Percentiles rank a stretch among this genome's conserved stretches.
Evolutionary conservation across 2,329 filamentous ascomycete genomes (phyloP).

Genomic region (Diaporthe helianthi): DNA sequence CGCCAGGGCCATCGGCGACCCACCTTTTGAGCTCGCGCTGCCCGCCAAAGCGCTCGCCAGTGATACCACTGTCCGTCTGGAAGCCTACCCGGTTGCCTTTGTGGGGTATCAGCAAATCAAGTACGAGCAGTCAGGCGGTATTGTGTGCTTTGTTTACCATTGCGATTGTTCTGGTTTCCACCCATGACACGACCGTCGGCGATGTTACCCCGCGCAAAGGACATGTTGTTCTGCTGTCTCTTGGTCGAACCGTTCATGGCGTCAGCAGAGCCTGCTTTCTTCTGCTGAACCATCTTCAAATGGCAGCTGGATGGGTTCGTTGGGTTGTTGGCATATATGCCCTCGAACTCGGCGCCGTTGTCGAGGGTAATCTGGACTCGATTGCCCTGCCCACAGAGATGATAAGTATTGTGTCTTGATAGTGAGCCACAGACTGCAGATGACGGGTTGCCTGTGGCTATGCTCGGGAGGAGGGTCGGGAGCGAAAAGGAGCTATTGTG

Average conservation of each 20-base stretch:
- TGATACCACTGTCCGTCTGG: conserved; percentile 88
- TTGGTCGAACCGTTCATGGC: conserved; percentile 42
- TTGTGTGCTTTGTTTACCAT: conserved; percentile 43
- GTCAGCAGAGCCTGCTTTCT: conserved; percentile 42
- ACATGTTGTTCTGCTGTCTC: conserved; percentile 43
- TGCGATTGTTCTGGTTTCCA: conserved; percentile 45
- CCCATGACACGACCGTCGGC: conserved; percentile 39
- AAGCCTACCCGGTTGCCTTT: conserved; percentile 74
- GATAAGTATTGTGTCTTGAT: conserved; percentile 33
- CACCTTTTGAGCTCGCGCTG: conserved; percentile 84
- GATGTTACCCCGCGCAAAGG: conserved; percentile 45
- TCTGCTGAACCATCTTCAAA: conserved; percentile 46
- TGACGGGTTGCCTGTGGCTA: conserved; percentile 1
- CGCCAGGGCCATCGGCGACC: conserved; percentile 72
- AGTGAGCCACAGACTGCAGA: conserved; percentile 5
- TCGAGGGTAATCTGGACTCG: conserved; percentile 41
- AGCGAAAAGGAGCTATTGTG: conserved; percentile 20
- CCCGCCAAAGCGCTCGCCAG: conserved; percentile 70
- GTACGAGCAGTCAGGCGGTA: neutral
- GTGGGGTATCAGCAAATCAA: conserved; percentile 29
- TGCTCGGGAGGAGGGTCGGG: conserved; percentile 12
- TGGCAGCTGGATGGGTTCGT: conserved; percentile 40
- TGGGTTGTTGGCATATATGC: conserved; percentile 41
- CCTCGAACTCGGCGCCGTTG: conserved; percentile 43
- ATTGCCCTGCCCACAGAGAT: conserved; percentile 40